Evolutionary conservation across 345 rosid genomes (phyloP).

Genomic region (Cochlearia excelsa): DNA sequence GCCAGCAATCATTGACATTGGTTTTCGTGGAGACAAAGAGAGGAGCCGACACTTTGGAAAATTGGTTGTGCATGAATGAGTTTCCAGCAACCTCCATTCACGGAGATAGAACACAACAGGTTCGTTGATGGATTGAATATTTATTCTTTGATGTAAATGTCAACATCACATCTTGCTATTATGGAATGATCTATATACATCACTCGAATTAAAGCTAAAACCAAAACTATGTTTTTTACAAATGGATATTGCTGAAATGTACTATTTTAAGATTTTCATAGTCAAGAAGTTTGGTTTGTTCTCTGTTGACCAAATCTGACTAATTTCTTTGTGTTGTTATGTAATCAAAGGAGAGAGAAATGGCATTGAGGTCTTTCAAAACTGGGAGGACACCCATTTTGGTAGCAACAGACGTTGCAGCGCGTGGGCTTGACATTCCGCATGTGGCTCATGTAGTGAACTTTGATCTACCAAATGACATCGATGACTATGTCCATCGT

Average conservation of each 20-base stretch:
- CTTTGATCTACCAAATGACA: constrained; percentile 96
- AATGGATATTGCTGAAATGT: neutral
- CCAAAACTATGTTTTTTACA: neutral
- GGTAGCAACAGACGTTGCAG: constrained; percentile 94
- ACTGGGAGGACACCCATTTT: constrained; percentile 89
- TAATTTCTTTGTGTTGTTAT: constrained; percentile 14
- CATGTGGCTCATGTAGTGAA: constrained; percentile 94
- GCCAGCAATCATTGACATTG: constrained; percentile 89
- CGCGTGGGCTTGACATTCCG: constrained; percentile 89
- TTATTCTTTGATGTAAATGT: neutral
- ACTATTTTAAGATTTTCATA: no score
- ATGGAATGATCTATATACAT: no score
- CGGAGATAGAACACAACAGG: constrained; percentile 97
- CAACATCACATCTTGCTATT: constrained; percentile 14
- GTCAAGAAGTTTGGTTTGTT: constrained; percentile 10
- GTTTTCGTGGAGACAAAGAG: constrained; percentile 99
- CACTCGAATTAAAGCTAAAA: neutral
- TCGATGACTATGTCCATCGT: constrained; percentile 94
- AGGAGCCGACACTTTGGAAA: constrained; percentile 90
- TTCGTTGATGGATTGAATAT: constrained; percentile 17
- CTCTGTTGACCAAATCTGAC: constrained; percentile 14
- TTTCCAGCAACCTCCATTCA: constrained; percentile 96
- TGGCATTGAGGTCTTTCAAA: constrained; percentile 82
- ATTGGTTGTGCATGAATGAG: constrained; percentile 81
- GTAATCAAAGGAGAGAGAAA: constrained; percentile 78